phyloP scores from a whole-genome alignment of 768 basidiomycete species.

The Termitomyces sp. region DNA sequence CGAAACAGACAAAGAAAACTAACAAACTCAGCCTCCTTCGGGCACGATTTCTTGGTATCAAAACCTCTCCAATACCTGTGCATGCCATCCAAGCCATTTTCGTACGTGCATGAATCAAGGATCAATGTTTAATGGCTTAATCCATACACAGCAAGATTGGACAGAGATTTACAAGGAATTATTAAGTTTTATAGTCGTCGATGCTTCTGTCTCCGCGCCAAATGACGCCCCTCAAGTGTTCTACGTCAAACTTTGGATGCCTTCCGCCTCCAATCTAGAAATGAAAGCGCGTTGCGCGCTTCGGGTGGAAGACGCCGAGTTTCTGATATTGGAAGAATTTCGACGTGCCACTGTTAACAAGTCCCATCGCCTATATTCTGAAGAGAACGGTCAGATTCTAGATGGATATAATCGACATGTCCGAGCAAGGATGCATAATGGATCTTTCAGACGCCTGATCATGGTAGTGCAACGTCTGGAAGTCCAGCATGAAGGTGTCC shows the following conservation, averaged over 20 bases:
- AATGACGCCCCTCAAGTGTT: background rate
- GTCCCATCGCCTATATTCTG: slow-evolving; percentile 3
- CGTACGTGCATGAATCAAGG: background rate
- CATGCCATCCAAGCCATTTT: slow-evolving; percentile 5
- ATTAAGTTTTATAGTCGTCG: background rate
- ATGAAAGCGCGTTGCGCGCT: slow-evolving; percentile 3
- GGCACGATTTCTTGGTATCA: background rate
- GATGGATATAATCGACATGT: slow-evolving; percentile 4
- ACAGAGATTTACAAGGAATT: slow-evolving; percentile 1
- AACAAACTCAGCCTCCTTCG: background rate
- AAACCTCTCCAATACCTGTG: background rate
- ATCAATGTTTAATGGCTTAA: background rate
- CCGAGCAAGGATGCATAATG: background rate
- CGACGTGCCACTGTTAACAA: slow-evolving; percentile 9
- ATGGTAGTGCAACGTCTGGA: slow-evolving; percentile 10
- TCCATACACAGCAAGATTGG: slow-evolving; percentile 1
- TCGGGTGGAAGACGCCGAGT: slow-evolving; percentile 1
- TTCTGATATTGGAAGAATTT: slow-evolving; percentile 5
- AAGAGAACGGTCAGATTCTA: slow-evolving; percentile 3
- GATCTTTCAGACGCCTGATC: background rate
- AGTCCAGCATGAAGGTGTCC: slow-evolving; percentile 2
- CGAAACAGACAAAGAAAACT: background rate
- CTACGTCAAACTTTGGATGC: slow-evolving; percentile 5
- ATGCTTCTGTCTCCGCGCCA: background rate
- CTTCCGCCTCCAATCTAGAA: background rate